Base-by-base conservation (phyloP, 2,329 filamentous ascomycete species). In the Scopulariopsis brevicaulis region DNA sequence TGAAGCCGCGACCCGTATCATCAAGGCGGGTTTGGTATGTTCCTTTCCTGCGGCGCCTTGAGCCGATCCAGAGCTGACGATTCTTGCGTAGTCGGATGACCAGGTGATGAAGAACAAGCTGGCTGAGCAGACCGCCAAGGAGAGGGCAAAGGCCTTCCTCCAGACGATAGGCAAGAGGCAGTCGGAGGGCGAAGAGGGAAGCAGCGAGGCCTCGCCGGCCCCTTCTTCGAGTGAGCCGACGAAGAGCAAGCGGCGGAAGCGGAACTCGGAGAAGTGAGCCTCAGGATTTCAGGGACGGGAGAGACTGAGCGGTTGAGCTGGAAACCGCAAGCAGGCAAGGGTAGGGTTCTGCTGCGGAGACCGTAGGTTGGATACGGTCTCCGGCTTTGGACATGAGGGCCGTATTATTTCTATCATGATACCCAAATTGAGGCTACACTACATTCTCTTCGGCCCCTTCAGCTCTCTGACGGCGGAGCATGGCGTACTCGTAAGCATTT, bases 11-110 rank as follows among this genome's bases (percentile, higher is more conserved):
- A 83, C 82, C 56, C 81, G 93, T 55, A 89, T 99, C 60, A 85
- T 99, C 65, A 90, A 87, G 67, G 83, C 89, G 60, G 90, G 89
- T 57, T 73, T 97, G 65, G 86, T 89, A 74, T 64, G 81, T 69
- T 2, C 18, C 18, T 20, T 15, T 32, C 37, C 6, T 22, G 4
- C 20, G 4, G 11, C n/a, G 46, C 11, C n/a, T 12, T 6, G 12
- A 14, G 3, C 46, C 1, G 46, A 22, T 2, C 20, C n/a, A 7
- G 8, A 50, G n/a, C 46, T 50, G 12, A 50, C 46, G 20, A 24
- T 12, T 22, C 12, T 5, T 22, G 11, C 10, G 20, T 24, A 79
- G 77, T 71, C 72, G 18, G 78, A 81, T 60, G 77, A 82, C 65
- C 77, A 80, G 59, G 66, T 70, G 2, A 67, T 84, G 55, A 80